These are phyloP conservation scores for Pleurotus citrinopileatus DNA, from an alignment of 768 basidiomycete genomes.

Conservation along the genomic window DNA sequence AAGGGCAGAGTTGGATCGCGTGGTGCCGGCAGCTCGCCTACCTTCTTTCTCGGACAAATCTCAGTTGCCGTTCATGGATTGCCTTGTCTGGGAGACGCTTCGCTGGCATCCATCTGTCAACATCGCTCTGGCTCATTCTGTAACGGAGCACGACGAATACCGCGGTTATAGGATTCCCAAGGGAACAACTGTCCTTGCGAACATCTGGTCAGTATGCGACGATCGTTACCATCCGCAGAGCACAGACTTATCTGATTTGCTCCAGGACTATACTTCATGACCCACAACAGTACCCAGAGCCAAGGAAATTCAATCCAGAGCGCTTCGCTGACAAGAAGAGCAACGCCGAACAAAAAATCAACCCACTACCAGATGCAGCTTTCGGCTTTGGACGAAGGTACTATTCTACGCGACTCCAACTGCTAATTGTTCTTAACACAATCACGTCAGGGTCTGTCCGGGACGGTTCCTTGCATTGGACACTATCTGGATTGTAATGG, in stretches of 20 bases:
- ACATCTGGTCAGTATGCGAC: slow-evolving; percentile 5
- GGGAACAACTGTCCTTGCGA: slow-evolving; percentile 5
- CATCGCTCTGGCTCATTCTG: slow-evolving; percentile 39
- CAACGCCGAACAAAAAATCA: slow-evolving; percentile 6
- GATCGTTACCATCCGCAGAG: neutral
- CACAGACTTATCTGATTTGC: neutral
- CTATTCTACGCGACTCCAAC: neutral
- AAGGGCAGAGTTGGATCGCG: slow-evolving; percentile 23
- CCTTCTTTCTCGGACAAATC: slow-evolving; percentile 24
- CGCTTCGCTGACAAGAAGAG: slow-evolving; percentile 5
- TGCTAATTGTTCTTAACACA: neutral
- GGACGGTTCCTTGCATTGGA: slow-evolving; percentile 43
- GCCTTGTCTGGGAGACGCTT: slow-evolving; percentile 20
- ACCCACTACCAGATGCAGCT: slow-evolving; percentile 4
- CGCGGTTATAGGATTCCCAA: slow-evolving; percentile 8
- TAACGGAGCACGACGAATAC: slow-evolving; percentile 18
- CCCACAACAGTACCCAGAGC: slow-evolving; percentile 4
- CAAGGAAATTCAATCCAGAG: slow-evolving; percentile 1
- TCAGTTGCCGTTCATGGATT: slow-evolving; percentile 23
- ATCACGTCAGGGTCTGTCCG: slow-evolving; percentile 35
- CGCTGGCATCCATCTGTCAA: slow-evolving; percentile 16
- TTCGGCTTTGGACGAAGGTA: slow-evolving; percentile 9
- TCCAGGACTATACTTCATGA: slow-evolving; percentile 8
- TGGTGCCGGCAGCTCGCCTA: slow-evolving; percentile 25
- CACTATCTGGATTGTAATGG: slow-evolving; percentile 40